Conservation (phyloP, 1,284 basidiomycete genomes). For the Cerrena zonata region DNA sequence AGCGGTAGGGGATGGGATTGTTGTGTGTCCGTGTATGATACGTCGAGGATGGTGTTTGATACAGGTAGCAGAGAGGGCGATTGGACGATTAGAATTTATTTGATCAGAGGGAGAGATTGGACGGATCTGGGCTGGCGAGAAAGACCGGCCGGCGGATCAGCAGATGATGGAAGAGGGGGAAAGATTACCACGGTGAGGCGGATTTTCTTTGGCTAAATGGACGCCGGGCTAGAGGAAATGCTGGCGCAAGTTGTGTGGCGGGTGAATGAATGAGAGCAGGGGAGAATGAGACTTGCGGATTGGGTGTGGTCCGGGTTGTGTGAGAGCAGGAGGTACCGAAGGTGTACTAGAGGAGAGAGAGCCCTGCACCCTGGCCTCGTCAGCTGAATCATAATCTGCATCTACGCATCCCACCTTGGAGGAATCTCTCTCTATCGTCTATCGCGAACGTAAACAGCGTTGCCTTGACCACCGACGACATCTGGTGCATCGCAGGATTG, state of each 20-base stretch:
- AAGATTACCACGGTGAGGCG: background rate
- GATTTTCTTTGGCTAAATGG: slow-evolving; percentile 1
- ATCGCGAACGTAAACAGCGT: slow-evolving; percentile 29
- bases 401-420: too few species aligned
- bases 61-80: background rate
- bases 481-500: slow-evolving; percentile 18
- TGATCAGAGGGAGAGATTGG: too few species aligned
- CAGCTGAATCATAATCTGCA: too few species aligned
- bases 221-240: too few species aligned
- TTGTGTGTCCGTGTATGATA: too few species aligned
- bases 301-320: too few species aligned
- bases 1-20: slow-evolving; percentile 18
- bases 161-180: background rate
- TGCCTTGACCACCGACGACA: slow-evolving; percentile 62
- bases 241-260: too few species aligned
- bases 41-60: background rate
- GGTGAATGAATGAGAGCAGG: slow-evolving; percentile 19
- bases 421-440: too few species aligned
- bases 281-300: slow-evolving; percentile 3
- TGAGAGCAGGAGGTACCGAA: too few species aligned
- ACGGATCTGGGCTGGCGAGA: background rate
- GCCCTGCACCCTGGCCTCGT: too few species aligned
- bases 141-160: background rate
- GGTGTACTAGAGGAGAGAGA: too few species aligned
- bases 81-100: too few species aligned